Conservation (phyloP, 805 yeast species). For the Yarrowia sp. region DNA sequence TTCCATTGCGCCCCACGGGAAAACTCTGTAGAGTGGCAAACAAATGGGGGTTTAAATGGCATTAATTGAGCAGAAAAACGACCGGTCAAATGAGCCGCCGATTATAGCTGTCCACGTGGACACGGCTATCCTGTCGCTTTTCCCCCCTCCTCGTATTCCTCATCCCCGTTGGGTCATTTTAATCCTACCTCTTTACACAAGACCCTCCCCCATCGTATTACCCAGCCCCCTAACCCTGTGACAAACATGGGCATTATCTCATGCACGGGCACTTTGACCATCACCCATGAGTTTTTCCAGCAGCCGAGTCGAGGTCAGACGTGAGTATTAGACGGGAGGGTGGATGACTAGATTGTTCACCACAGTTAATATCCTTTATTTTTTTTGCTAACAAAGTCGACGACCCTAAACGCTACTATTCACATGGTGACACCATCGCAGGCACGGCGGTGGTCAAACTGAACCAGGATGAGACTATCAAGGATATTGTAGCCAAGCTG, state of each 20-base stretch:
- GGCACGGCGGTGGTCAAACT: constrained; percentile 46
- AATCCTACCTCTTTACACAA: background rate
- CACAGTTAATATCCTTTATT: too few relatives aligned
- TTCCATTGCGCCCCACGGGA: constrained; percentile 24
- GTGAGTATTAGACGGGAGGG: constrained; percentile 3
- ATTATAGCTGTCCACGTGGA: too few relatives aligned
- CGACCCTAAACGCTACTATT: constrained; percentile 34
- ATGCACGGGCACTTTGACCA: constrained; percentile 22
- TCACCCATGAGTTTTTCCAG: constrained; percentile 35
- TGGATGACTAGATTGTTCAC: too few relatives aligned
- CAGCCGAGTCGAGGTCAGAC: constrained; percentile 27
- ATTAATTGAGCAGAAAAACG: too few relatives aligned
- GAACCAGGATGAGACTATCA: constrained; percentile 45
- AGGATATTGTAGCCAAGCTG: constrained; percentile 46
- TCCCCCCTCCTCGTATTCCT: background rate
- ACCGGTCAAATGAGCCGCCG: too few relatives aligned
- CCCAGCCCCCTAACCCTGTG: constrained; percentile 23
- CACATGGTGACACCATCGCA: constrained; percentile 43
- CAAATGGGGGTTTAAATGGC: background rate
- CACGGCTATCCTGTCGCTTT: too few relatives aligned
- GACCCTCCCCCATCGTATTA: background rate
- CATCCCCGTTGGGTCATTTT: background rate
- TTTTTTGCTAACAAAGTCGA: constrained; percentile 23
- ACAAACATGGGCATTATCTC: constrained; percentile 31
- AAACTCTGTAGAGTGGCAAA: constrained; percentile 26